phyloP scores from a whole-genome alignment of 139 green algal genomes.

The Coccomyxa sp. region DNA sequence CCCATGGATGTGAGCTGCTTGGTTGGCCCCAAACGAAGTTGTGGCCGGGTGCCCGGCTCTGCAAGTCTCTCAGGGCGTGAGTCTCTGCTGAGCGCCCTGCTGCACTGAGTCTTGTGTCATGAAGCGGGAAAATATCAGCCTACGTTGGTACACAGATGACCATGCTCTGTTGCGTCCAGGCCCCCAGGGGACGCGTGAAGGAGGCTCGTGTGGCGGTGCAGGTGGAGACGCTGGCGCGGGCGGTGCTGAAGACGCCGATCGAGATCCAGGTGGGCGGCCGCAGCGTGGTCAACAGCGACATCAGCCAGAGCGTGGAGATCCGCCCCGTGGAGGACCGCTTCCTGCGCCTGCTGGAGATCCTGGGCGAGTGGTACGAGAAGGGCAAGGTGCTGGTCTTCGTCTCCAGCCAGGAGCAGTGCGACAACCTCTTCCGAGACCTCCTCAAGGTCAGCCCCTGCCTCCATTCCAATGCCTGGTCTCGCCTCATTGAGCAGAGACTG shows the following conservation, averaged over 20 bases:
- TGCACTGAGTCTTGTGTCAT: too few relatives aligned
- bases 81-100: too few relatives aligned
- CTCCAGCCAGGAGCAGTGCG: conserved; percentile 86
- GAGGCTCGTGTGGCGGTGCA: conserved; percentile 14
- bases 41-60: background rate
- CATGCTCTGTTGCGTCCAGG: background rate
- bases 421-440: conserved; percentile 90
- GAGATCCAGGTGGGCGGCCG: conserved; percentile 90
- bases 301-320: conserved; percentile 93
- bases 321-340: conserved; percentile 84
- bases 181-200: too few relatives aligned
- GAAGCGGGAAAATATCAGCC: background rate
- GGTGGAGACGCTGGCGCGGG: conserved; percentile 75
- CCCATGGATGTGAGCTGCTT: too few relatives aligned
- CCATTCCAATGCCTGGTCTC: too few relatives aligned
- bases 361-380: conserved; percentile 84
- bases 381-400: conserved; percentile 91
- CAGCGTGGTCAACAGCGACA: conserved; percentile 91
- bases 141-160: background rate
- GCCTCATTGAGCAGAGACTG: too few relatives aligned
- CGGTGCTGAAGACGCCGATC: conserved; percentile 65
- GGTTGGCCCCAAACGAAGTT: background rate
- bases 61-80: background rate
- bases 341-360: conserved; percentile 90
- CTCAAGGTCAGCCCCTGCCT: conserved; percentile 40